Evolutionary conservation across 23 red algal genomes (phyloP).

Genomic region (Gracilaria gracilis): DNA sequence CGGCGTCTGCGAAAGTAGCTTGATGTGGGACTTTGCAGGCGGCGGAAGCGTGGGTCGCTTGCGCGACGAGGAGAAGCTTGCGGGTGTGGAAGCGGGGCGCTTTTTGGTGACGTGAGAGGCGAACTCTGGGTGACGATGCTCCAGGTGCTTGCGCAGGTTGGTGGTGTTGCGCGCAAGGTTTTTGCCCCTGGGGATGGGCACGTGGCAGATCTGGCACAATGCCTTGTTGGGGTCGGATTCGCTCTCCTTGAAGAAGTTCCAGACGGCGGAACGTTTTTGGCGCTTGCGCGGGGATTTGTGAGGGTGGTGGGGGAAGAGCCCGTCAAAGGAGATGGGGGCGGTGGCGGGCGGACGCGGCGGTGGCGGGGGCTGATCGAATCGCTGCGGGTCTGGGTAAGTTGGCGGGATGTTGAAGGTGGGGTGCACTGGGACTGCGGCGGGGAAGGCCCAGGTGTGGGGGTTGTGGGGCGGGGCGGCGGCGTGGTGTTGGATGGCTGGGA

Average conservation of each 20-base stretch:
- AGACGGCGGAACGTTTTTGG: slow-evolving; percentile 57
- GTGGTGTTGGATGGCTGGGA: not conserved
- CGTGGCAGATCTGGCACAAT: slow-evolving; percentile 42
- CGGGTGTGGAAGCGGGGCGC: not conserved
- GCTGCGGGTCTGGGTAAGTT: not conserved
- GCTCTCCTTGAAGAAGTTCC: slow-evolving; percentile 70
- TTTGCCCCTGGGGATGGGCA: slow-evolving; percentile 24
- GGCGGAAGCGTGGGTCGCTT: not conserved
- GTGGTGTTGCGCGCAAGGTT: slow-evolving; percentile 67
- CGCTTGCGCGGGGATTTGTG: slow-evolving; percentile 36
- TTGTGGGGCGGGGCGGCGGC: not conserved
- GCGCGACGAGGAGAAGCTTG: not conserved
- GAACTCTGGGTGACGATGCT: slow-evolving; percentile 44
- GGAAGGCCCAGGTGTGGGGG: not conserved
- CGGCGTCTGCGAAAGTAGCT: too few relatives aligned
- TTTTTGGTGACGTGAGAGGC: not conserved
- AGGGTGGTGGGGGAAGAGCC: not conserved
- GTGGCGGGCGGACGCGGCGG: not conserved
- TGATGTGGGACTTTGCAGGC: not conserved
- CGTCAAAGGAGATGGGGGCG: not conserved
- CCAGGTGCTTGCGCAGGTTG: slow-evolving; percentile 57
- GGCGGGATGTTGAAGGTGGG: not conserved
- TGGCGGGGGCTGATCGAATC: not conserved
- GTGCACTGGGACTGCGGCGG: not conserved
- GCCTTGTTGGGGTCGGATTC: slow-evolving; percentile 39